Conservation (phyloP, 306 rosid species). For the Dryas alaskensis region DNA sequence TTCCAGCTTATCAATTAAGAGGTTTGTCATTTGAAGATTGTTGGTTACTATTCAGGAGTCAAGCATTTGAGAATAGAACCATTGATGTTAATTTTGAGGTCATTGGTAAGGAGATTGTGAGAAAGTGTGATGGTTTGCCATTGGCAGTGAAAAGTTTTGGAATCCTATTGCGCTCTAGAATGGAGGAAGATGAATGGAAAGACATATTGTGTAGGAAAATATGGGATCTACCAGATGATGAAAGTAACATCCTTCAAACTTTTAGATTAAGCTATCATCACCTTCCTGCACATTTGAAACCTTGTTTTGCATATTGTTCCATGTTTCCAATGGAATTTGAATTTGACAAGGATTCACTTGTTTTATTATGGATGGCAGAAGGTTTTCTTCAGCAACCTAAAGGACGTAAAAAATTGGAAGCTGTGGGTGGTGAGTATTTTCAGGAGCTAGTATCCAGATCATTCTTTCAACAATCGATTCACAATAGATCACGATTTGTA, state of each 20-base stretch:
- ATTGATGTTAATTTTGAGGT: slow-evolving; percentile 14
- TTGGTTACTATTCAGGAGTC: slow-evolving; percentile 39
- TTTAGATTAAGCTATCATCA: slow-evolving; percentile 27
- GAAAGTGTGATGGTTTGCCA: slow-evolving; percentile 48
- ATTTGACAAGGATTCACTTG: slow-evolving; percentile 32
- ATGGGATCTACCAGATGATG: slow-evolving; percentile 43
- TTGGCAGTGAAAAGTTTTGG: slow-evolving; percentile 44
- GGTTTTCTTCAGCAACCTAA: slow-evolving; percentile 36
- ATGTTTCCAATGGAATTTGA: slow-evolving; percentile 24
- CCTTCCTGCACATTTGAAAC: slow-evolving; percentile 40
- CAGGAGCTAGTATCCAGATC: slow-evolving; percentile 36
- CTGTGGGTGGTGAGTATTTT: slow-evolving; percentile 35
- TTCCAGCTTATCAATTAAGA: slow-evolving; percentile 27
- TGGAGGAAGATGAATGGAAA: slow-evolving; percentile 39
- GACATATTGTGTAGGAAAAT: slow-evolving; percentile 31
- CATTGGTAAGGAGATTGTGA: slow-evolving; percentile 35
- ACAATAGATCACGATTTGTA: slow-evolving; percentile 6
- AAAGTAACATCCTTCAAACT: slow-evolving; percentile 36
- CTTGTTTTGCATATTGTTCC: slow-evolving; percentile 31
- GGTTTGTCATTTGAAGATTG: slow-evolving; percentile 34
- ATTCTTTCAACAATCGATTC: slow-evolving; percentile 20
- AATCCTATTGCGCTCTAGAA: slow-evolving; percentile 32
- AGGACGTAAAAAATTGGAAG: slow-evolving; percentile 23
- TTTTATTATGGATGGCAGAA: slow-evolving; percentile 38
- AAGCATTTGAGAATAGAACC: slow-evolving; percentile 35